Evolutionary conservation across 768 basidiomycete species (phyloP), one percentile per base, ranked within the genome.

Genomic region (Boletellus ananiceps): DNA sequence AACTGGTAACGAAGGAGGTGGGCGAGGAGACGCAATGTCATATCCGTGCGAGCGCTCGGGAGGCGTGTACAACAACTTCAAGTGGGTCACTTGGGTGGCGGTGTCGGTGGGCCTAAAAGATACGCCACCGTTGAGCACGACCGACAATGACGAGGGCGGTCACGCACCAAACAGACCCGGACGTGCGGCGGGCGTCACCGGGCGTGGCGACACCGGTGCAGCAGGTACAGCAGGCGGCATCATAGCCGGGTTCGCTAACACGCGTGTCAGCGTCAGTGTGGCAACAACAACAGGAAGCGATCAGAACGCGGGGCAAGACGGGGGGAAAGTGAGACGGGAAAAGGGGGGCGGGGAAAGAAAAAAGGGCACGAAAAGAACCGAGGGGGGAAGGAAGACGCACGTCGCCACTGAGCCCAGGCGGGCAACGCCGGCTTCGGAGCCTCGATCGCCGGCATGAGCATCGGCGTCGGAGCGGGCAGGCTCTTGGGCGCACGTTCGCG

Each of bases 321-420:
- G 27, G 27, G 27, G 8, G 4, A 27, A 4, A 27, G 27, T 8
- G 27, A 8, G 27, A 27, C 2, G 4, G 29, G 29, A 9, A 29
- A 11, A 29, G 11, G 29, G 29, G 29, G 3, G 27, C n/a, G n/a
- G n/a, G n/a, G 4, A 29, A 29, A 29, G 27, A 8, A 29, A 29
- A 4, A 29, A 29, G 6, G 9, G n/a, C n/a, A n/a, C n/a, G n/a
- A n/a, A n/a, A n/a, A n/a, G n/a, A n/a, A n/a, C n/a, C 27, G 27
- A 9, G 27, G 7, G 9, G 7, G 4, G 13, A 32, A 5, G 18
- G 23, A n/a, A 35, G 8, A 54, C 54, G 29, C 63, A 91, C 88
- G 88, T 73, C 82, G 76, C 88, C 88, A 91, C 57, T 89, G 86
- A 0, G 88, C 81, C 88, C 88, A 91, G 1, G 88, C 79, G n/a